Evolutionary conservation across 768 basidiomycete species (phyloP).

Genomic region (Cyclocybe aegerita): DNA sequence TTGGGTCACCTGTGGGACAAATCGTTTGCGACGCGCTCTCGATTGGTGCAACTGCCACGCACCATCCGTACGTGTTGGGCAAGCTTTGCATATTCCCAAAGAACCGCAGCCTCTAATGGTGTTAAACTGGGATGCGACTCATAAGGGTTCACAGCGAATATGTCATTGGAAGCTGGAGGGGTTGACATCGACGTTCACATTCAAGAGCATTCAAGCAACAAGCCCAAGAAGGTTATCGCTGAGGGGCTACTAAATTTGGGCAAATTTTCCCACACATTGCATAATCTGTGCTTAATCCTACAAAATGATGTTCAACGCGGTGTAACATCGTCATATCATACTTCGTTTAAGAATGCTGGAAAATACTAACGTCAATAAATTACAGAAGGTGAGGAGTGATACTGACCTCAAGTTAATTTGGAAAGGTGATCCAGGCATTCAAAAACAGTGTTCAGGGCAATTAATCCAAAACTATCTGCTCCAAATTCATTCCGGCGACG

Average conservation of each 20-base stretch:
- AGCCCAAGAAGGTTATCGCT: not conserved
- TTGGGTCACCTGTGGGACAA: constrained; percentile 49
- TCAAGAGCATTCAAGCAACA: not conserved
- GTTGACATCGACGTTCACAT: constrained; percentile 10
- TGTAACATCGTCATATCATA: no score
- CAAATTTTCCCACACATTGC: not conserved
- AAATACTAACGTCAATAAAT: not conserved
- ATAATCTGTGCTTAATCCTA: no score
- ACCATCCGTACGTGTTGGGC: constrained; percentile 80
- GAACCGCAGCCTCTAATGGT: constrained; percentile 69
- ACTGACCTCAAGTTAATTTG: not conserved
- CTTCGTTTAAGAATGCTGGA: no score
- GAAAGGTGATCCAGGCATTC: constrained; percentile 46
- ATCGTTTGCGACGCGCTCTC: not conserved
- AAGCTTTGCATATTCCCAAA: constrained; percentile 93
- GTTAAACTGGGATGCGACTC: constrained; percentile 67
- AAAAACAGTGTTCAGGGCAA: constrained; percentile 59
- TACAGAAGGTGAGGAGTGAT: not conserved
- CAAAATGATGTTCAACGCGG: no score
- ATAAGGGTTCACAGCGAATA: constrained; percentile 70
- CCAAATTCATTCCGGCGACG: constrained; percentile 42
- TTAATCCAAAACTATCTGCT: constrained; percentile 65
- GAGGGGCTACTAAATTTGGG: not conserved
- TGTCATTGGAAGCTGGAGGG: constrained; percentile 26
- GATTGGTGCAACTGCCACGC: constrained; percentile 19